phyloP scores from a whole-genome alignment of 768 basidiomycete genomes.

The Podaxis sp. region DNA sequence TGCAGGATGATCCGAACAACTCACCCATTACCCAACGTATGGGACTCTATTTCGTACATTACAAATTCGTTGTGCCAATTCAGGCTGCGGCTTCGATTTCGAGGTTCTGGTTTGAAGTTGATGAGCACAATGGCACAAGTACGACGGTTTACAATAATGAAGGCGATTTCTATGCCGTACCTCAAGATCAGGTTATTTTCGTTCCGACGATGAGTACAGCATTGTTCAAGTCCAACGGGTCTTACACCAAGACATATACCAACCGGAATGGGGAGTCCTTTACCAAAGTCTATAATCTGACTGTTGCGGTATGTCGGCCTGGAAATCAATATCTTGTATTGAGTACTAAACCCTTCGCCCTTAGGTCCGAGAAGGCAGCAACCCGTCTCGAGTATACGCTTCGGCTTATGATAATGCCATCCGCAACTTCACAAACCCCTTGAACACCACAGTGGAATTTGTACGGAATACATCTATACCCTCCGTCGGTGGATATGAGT shows the following conservation, averaged over 20 bases:
- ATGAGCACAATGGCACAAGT: conserved; percentile 40
- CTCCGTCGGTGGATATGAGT: conserved; percentile 31
- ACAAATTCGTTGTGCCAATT: conserved; percentile 43
- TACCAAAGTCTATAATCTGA: conserved; percentile 22
- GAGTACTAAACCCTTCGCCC: not conserved
- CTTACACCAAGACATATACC: conserved; percentile 23
- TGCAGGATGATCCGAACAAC: conserved; percentile 31
- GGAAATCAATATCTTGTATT: not conserved
- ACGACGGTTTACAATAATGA: conserved; percentile 37
- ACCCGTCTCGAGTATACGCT: conserved; percentile 33
- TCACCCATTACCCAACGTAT: conserved; percentile 34
- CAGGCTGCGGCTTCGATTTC: conserved; percentile 38
- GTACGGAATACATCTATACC: conserved; percentile 25
- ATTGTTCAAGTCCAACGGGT: conserved; percentile 23
- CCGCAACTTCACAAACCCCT: conserved; percentile 25
- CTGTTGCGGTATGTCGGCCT: conserved; percentile 21
- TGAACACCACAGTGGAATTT: conserved; percentile 29
- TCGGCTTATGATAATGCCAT: conserved; percentile 31
- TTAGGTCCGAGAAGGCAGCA: conserved; percentile 25
- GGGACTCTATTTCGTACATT: conserved; percentile 37
- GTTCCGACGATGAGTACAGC: conserved; percentile 37
- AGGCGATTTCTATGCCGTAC: conserved; percentile 38
- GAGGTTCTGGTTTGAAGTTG: conserved; percentile 49
- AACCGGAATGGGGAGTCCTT: conserved; percentile 23
- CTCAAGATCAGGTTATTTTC: conserved; percentile 43